phyloP scores from a whole-genome alignment of 163 green algal species.

The Chlorella variabilis region DNA sequence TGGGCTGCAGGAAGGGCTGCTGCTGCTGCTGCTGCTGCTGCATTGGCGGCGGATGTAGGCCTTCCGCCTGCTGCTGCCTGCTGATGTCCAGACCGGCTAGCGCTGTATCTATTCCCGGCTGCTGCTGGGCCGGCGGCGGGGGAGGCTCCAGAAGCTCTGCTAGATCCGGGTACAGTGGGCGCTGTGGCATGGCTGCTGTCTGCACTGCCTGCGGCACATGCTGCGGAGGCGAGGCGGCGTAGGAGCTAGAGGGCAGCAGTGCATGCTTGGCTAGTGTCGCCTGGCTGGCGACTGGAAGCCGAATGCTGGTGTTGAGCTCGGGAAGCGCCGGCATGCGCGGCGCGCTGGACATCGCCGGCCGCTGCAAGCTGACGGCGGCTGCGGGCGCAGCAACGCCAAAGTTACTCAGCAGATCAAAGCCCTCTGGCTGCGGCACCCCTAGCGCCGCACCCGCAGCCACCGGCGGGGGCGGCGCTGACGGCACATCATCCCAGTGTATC shows the following conservation, averaged over 20 bases:
- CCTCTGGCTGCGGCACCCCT: slow-evolving; percentile 34
- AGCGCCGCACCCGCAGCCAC: slow-evolving; percentile 6
- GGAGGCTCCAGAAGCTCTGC: slow-evolving; percentile 29
- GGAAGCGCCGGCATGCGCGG: not conserved
- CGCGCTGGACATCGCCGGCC: not conserved
- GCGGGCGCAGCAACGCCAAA: not conserved
- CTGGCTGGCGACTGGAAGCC: slow-evolving; percentile 42
- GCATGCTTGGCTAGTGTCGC: slow-evolving; percentile 52
- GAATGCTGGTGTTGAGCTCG: slow-evolving; percentile 20
- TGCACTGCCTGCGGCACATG: not conserved
- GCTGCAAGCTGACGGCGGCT: not conserved
- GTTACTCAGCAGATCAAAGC: slow-evolving; percentile 25
- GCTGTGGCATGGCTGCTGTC: slow-evolving; percentile 8
- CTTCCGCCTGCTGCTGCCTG: slow-evolving; percentile 1
- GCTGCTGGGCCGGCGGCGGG: slow-evolving; percentile 10
- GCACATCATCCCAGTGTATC: slow-evolving; percentile 32
- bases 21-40: slow-evolving; percentile 41
- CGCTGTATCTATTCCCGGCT: slow-evolving; percentile 1
- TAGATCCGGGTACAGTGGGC: slow-evolving; percentile 61
- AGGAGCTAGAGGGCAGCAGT: slow-evolving; percentile 44
- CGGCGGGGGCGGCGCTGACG: not conserved
- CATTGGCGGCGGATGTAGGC: not conserved
- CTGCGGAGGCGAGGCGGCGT: not conserved
- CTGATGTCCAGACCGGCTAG: slow-evolving; percentile 4
- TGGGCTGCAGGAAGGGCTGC: slow-evolving; percentile 34